A percentile compares a stretch with the other conserved stretches of the same genome.
phyloP scores from a whole-genome alignment of 768 basidiomycete species.

The Podaxis sp. region DNA sequence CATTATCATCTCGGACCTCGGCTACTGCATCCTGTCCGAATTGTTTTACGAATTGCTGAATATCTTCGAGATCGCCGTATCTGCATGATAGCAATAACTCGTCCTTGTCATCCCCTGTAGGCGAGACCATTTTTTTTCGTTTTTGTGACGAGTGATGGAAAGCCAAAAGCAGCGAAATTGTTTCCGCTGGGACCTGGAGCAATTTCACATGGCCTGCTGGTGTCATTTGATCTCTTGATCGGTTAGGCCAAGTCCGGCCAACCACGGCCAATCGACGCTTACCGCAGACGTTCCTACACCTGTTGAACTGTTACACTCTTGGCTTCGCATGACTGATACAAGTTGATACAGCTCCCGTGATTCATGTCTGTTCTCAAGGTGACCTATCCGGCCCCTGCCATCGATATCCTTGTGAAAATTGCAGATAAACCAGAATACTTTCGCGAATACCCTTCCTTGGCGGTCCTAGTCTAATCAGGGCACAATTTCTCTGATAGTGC shows the following conservation, averaged over 20 bases:
- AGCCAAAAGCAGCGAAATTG: not conserved
- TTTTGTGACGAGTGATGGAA: slow-evolving; percentile 6
- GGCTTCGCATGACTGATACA: not conserved
- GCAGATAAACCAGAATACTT: too few species aligned
- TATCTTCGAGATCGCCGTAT: slow-evolving; percentile 85
- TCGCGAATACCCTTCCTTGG: not conserved
- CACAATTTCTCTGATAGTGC: not conserved
- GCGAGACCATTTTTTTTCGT: slow-evolving; percentile 21
- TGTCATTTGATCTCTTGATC: not conserved
- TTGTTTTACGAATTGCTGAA: slow-evolving; percentile 60
- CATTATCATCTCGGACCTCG: slow-evolving; percentile 66
- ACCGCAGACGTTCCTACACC: not conserved
- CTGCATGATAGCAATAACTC: slow-evolving; percentile 82
- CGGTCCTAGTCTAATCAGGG: not conserved
- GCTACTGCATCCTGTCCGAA: slow-evolving; percentile 54
- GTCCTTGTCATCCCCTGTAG: slow-evolving; percentile 55
- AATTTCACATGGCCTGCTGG: not conserved
- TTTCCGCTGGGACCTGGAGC: not conserved
- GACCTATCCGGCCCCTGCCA: too few species aligned
- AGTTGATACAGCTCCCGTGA: not conserved
- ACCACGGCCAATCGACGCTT: not conserved
- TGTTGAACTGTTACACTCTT: not conserved
- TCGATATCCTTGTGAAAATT: too few species aligned
- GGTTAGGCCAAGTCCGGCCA: not conserved
- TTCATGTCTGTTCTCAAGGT: not conserved